These are phyloP conservation scores for Thelonectria blattea DNA, from an alignment of 2,329 filamentous ascomycete species.

Conservation along the genomic window DNA sequence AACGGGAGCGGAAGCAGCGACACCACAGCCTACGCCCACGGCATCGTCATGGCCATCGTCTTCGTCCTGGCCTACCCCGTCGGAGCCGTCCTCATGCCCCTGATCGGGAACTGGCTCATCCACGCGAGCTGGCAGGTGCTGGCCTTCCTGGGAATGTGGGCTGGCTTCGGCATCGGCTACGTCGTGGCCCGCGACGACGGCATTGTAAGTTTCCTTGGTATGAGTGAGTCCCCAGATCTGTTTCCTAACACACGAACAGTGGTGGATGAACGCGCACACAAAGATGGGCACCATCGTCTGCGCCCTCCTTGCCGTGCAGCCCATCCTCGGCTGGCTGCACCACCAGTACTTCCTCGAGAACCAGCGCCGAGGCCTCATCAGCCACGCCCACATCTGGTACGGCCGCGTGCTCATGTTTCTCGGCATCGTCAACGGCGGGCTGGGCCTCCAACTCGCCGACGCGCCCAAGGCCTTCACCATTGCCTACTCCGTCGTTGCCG, in stretches of 20 bases:
- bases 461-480: conserved; percentile 51
- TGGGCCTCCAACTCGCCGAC: conserved; percentile 60
- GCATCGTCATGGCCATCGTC: conserved; percentile 65
- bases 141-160: conserved; percentile 63
- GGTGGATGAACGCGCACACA: conserved; percentile 60
- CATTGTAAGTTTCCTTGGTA: conserved; percentile 49
- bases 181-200: conserved; percentile 49
- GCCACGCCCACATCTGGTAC: conserved; percentile 67
- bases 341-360: conserved; percentile 59
- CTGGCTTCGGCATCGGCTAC: conserved; percentile 64
- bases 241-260: conserved; percentile 46
- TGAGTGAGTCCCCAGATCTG: conserved; percentile 6
- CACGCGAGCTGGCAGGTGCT: conserved; percentile 63
- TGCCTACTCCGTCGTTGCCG: conserved; percentile 63
- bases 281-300: conserved; percentile 62
- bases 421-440: conserved; percentile 67
- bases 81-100: conserved; percentile 65
- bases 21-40: conserved; percentile 54
- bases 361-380: conserved; percentile 55
- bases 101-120: conserved; percentile 62
- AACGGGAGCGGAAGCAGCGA: conserved; percentile 29
- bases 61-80: conserved; percentile 66
- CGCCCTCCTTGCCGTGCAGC: conserved; percentile 62
- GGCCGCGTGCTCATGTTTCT: conserved; percentile 63
- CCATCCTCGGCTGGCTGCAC: conserved; percentile 62